A percentile compares a stretch with the other conserved stretches of the same genome.
Conservation (phyloP, 2,329 filamentous ascomycete species). For the Keithomyces neogunnii region DNA sequence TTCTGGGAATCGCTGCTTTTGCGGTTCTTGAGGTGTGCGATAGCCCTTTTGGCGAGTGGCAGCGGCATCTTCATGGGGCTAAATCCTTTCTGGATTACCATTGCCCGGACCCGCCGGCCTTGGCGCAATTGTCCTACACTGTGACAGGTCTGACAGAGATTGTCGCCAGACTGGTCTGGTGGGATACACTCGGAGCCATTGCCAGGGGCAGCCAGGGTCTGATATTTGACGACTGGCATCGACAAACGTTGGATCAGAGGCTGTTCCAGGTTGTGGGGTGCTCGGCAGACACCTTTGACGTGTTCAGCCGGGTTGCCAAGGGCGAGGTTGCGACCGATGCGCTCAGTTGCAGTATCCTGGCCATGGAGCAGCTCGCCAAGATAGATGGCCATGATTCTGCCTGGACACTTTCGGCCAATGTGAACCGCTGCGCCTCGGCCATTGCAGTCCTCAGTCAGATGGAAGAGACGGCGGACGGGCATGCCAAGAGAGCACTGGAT, state of each 20-base stretch:
- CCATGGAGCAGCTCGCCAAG: slow-evolving; percentile 18
- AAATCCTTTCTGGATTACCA: slow-evolving; percentile 31
- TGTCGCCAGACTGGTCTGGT: slow-evolving; percentile 31
- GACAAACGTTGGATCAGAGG: slow-evolving; percentile 19
- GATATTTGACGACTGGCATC: slow-evolving; percentile 34
- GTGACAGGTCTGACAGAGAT: slow-evolving; percentile 29
- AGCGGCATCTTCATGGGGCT: slow-evolving; percentile 30
- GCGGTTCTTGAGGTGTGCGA: slow-evolving; percentile 35
- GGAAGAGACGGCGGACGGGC: not conserved
- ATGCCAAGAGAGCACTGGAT: slow-evolving; percentile 12
- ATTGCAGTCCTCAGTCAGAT: slow-evolving; percentile 20
- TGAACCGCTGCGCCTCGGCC: slow-evolving; percentile 25
- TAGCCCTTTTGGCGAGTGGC: slow-evolving; percentile 29
- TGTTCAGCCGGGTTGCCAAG: slow-evolving; percentile 25
- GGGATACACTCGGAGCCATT: slow-evolving; percentile 25
- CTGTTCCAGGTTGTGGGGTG: slow-evolving; percentile 31
- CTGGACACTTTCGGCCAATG: slow-evolving; percentile 17
- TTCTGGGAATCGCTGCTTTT: slow-evolving; percentile 34
- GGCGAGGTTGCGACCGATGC: slow-evolving; percentile 7
- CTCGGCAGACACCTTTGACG: slow-evolving; percentile 25
- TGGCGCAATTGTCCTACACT: slow-evolving; percentile 21
- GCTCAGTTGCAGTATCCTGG: slow-evolving; percentile 12
- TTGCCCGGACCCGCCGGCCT: slow-evolving; percentile 23
- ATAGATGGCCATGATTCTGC: slow-evolving; percentile 11
- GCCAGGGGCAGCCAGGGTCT: slow-evolving; percentile 12